Conservation (phyloP, 2,329 filamentous ascomycete species). For the Dryadomyces quercus-mongolicae region DNA sequence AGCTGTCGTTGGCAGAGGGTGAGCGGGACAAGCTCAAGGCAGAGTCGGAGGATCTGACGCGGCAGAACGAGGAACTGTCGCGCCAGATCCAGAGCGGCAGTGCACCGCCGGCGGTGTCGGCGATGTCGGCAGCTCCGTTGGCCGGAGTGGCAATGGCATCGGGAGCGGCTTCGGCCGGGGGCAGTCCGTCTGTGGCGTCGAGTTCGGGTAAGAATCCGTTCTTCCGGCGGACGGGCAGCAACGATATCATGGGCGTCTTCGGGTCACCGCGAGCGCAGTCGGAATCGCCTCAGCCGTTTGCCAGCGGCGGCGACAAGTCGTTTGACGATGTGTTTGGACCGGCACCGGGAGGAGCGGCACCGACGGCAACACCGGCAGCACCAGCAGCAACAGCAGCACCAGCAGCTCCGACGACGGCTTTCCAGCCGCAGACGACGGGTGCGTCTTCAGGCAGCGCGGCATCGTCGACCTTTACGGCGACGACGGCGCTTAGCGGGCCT, state of each 20-base stretch:
- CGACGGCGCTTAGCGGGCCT: conserved; percentile 34
- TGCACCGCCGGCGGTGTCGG: conserved; percentile 17
- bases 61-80: conserved; percentile 46
- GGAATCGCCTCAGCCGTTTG: conserved; percentile 23
- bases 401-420: conserved; percentile 32
- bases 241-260: conserved; percentile 45
- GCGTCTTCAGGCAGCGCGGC: conserved; percentile 39
- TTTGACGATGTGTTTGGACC: conserved; percentile 84
- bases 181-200: conserved; percentile 57
- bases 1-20: conserved; percentile 76
- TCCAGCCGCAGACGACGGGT: conserved; percentile 49
- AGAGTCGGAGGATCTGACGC: conserved; percentile 60
- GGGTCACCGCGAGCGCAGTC: conserved; percentile 22
- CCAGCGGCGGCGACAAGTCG: conserved; percentile 44
- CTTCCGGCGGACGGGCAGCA: conserved; percentile 61
- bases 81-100: conserved; percentile 36
- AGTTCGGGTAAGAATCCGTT: conserved; percentile 87
- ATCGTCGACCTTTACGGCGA: conserved; percentile 39
- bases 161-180: conserved; percentile 24
- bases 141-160: neutral
- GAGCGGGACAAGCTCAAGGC: conserved; percentile 79
- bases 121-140: neutral
- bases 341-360: conserved; percentile 20
- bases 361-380: neutral
- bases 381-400: conserved; percentile 17